A percentile compares a stretch with the other conserved stretches of the same genome.
Conservation (phyloP, 768 basidiomycete species). For the Phallus indusiatus region DNA sequence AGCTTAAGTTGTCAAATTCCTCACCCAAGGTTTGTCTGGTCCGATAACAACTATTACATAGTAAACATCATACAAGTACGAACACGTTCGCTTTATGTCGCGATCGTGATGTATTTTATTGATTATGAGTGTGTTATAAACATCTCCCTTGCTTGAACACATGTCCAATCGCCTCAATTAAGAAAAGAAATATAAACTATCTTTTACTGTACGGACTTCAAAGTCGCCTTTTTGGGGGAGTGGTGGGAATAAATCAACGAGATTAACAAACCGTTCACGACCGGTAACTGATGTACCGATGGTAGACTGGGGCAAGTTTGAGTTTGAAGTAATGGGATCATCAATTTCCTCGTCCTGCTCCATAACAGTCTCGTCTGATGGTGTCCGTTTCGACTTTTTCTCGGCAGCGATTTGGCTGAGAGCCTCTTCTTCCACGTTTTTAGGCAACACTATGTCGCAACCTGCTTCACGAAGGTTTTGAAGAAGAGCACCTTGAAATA, state of each 20-base stretch:
- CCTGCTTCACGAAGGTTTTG: constrained; percentile 30
- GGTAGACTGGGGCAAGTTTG: background rate
- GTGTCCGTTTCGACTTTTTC: constrained; percentile 14
- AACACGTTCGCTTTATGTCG: too few species aligned
- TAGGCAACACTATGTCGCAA: constrained; percentile 24
- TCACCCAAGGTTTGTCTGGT: too few species aligned
- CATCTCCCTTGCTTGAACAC: too few species aligned
- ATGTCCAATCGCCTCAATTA: constrained; percentile 23
- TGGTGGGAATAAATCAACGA: constrained; percentile 69
- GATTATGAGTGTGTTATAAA: too few species aligned
- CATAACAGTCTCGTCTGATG: constrained; percentile 15
- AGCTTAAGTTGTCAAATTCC: too few species aligned
- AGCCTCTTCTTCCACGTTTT: constrained; percentile 25
- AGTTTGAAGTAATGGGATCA: background rate
- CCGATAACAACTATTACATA: too few species aligned
- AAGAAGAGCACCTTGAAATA: constrained; percentile 29
- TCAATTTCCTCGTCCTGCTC: constrained; percentile 12
- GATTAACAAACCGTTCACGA: constrained; percentile 45
- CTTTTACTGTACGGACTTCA: constrained; percentile 71
- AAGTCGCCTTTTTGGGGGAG: constrained; percentile 81
- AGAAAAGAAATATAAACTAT: constrained; percentile 91
- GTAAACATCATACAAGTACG: too few species aligned
- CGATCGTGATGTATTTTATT: too few species aligned
- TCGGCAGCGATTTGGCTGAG: constrained; percentile 13
- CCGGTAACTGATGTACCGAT: background rate